Evolutionary conservation across 305 asterid species (phyloP), one percentile per base, ranked within the genome.

Genomic region (Solanum hybrid): DNA sequence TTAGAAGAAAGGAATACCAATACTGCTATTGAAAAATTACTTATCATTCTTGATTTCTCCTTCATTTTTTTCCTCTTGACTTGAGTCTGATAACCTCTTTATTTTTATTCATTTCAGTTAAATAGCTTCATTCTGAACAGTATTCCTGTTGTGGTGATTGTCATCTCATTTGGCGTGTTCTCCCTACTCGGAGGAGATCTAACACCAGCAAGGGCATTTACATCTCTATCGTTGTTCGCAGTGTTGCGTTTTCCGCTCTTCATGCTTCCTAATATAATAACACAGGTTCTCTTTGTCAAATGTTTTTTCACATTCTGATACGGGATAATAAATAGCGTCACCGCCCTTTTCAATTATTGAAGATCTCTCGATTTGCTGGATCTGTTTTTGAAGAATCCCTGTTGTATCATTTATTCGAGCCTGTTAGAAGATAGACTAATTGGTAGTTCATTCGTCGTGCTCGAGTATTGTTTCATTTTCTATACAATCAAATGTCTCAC

Each of bases 191-290:
- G 99, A 91, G 99, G 99, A 90, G 95, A 95, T 92, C 94, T 97
- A 93, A 97, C 99, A 83, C 98, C 99, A 84, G 98, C 99, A 91
- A 96, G 98, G 93, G 99, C 99, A 86, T 97, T 97, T 91, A 97
- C 99, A 33, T 94, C 99, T 85, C 94, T 97, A 88, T 97, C 99
- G 10, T 91, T 97, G 94, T 97, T 95, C 79, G 98, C 98, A 2
- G 99, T 97, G 91, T 93, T 97, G 76, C 95, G 98, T 17, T 97
- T 95, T 91, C 99, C 98, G 9, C 94, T 97, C 68, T 94, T 95
- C 97, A 94, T 97, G 99, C 98, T 97, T 93, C 99, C 99, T 70
- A 96, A 95, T 92, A 93, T 94, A 57, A 97, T 97, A 91, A 97
- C 99, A 36, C 99, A 95, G 99, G 99, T 97, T 37, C 31, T 33